Conservation (phyloP, 441 rosid genomes). For the Theobroma grandiflorum region DNA sequence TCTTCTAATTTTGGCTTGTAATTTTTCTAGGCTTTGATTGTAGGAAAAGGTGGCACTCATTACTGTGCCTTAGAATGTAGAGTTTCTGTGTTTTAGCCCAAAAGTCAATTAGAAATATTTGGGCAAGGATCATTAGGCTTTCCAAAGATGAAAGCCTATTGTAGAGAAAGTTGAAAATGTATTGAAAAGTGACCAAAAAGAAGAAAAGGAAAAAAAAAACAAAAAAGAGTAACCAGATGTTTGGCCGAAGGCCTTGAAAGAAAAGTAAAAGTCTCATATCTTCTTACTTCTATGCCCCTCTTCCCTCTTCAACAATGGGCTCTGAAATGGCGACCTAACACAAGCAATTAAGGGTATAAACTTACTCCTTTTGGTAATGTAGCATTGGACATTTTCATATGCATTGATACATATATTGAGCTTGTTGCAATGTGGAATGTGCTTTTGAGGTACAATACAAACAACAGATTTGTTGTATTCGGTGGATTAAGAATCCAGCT, state of each 20-base stretch:
- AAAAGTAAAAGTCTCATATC: conserved; percentile 20
- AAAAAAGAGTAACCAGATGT: conserved; percentile 29
- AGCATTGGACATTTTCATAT: no score
- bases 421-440: no score
- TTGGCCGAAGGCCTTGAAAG: conserved; percentile 64
- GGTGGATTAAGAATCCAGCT: no score
- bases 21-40: conserved; percentile 49
- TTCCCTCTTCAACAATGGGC: background rate
- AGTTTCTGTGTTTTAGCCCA: conserved; percentile 39
- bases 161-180: conserved; percentile 54
- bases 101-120: conserved; percentile 33
- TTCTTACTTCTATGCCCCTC: background rate
- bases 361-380: no score
- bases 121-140: conserved; percentile 46
- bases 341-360: background rate
- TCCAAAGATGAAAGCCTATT: conserved; percentile 50
- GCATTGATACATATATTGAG: no score
- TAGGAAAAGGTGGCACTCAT: conserved; percentile 47
- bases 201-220: background rate
- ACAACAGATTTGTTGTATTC: no score
- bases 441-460: no score
- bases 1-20: conserved; percentile 42
- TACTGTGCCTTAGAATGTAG: conserved; percentile 44
- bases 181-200: conserved; percentile 4
- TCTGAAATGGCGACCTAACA: no score